Evolutionary conservation across 2,329 filamentous ascomycete genomes (phyloP).

Genomic region (Aspergillus hiratsukae): DNA sequence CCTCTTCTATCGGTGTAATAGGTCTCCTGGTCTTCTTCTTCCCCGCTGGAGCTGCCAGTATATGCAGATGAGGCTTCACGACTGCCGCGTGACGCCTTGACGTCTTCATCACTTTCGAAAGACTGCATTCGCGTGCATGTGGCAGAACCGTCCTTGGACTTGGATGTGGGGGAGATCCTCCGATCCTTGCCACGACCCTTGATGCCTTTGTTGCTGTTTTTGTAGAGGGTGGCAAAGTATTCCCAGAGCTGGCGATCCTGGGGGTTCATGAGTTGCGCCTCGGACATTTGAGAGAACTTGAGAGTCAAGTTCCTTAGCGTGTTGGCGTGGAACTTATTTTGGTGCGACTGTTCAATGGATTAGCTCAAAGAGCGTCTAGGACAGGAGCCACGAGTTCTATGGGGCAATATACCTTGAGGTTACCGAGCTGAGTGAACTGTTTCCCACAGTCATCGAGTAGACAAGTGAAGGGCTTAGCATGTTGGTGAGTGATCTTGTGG

Average conservation of each 20-base stretch:
- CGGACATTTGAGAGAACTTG: slow-evolving; percentile 63
- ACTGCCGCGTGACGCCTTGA: slow-evolving; percentile 19
- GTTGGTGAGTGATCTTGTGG: slow-evolving; percentile 75
- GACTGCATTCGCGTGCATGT: slow-evolving; percentile 15
- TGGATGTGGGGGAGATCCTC: slow-evolving; percentile 32
- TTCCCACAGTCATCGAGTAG: slow-evolving; percentile 79
- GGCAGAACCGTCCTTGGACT: slow-evolving; percentile 13
- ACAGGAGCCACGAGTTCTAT: not conserved
- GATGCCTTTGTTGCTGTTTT: slow-evolving; percentile 97
- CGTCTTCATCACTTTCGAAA: slow-evolving; percentile 22
- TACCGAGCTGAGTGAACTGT: slow-evolving; percentile 83
- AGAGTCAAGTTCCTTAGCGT: slow-evolving; percentile 65
- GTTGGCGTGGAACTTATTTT: slow-evolving; percentile 87
- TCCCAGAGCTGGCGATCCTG: slow-evolving; percentile 74
- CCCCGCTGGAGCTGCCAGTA: slow-evolving; percentile 29
- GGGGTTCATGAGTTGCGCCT: slow-evolving; percentile 59
- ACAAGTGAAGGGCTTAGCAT: slow-evolving; percentile 75
- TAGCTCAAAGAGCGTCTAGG: slow-evolving; percentile 1
- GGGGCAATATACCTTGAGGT: slow-evolving; percentile 67
- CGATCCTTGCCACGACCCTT: slow-evolving; percentile 89
- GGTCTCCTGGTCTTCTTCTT: slow-evolving; percentile 26
- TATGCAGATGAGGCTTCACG: slow-evolving; percentile 29
- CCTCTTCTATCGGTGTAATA: slow-evolving; percentile 24
- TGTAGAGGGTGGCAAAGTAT: slow-evolving; percentile 85
- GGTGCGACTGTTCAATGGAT: slow-evolving; percentile 61